Evolutionary conservation across 2,329 filamentous ascomycete genomes (phyloP), one percentile per base, ranked within the genome.

Genomic region (Talaromyces sp.): DNA sequence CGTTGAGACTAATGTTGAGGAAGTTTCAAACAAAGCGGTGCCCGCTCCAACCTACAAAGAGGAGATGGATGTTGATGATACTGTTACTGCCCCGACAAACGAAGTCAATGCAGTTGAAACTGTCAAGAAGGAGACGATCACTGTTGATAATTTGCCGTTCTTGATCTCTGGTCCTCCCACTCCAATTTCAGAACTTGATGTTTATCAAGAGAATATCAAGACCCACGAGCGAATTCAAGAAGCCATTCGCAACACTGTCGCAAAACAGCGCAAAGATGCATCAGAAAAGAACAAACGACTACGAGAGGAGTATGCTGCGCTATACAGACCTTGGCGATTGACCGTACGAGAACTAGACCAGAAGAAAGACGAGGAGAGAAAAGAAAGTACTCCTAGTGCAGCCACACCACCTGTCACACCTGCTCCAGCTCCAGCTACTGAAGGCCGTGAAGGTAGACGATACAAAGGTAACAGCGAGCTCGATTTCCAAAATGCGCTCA

Each of bases 401-500:
- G 74, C 70, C 6, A 73, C 75, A 11, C 73, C 76, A 7, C 75
- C 75, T 5, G 75, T 75, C 19, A 74, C 76, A 2, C 73, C 77
- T 5, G 67, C 71, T 24, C 60, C 60, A 19, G 70, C 76, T 0
- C 72, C 78, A 5, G 74, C 73, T 14, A 70, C 75, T 66, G 75
- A 79, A 61, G 33, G 58, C 14, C 59, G 64, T n/a, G 60, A 66
- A 37, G 76, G 79, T 16, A 73, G 81, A 66, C 75, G 80, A 2
- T 80, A 80, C 63, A 80, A 81, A 65, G 78, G 81, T 7, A 82
- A 81, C 61, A 84, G 80, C 63, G 81, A 83, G 66, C 72, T 83
- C 5, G 81, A 83, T 64, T 79, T 84, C 57, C 78, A 82, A 63
- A 81, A 79, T 62, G 81, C 81, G 3, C 73, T 84, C 41, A 75